Base-by-base conservation (phyloP, 257 asterid genomes). In the Petunia secreta region DNA sequence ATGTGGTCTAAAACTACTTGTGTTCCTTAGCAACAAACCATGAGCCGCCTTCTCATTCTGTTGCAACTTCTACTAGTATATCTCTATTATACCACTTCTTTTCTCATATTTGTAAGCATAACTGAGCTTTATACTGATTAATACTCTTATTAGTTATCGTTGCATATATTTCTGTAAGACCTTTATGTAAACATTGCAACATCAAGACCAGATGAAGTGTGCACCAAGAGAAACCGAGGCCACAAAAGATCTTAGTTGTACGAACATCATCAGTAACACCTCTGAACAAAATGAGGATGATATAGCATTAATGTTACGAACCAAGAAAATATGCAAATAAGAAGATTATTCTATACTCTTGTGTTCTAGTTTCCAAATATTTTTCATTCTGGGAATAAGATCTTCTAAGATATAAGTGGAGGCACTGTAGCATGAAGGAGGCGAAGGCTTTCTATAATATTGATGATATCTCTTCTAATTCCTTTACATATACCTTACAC, bases 1-100 rank as follows among this genome's bases (percentile, higher is more conserved):
- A 73, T 80, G 44, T 39, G 82, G 88, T 39, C 82, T 89, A 63
- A 25, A 53, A 80, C 80, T 89, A 89, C 64, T 7, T 89, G 83
- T 86, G 83, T 6, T 83, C 90, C 59, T 75, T 85, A 59, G 80
- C 65, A 54, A 75, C 84, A 78, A 63, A 80, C 46, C 68, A 84
- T 11, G 1, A 63, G 15, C 43, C 8, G 15, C 38, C 8, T 67
- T 41, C 40, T 60, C 40, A 67, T 67, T n/a, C 3, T 7, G 38
- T 43, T 67, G 75, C 75, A 66, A 66, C 52, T 65, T 6, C 52
- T 65, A 40, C 5, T 66, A 9, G 6, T 40, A n/a, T 43, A 1
- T 67, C 4, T 67, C 38, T 67, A 2, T n/a, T 67, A 54, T 41
- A 67, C 3, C 25, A 36, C 38, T 25, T n/a, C 48, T 16, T 67